Base-by-base conservation (phyloP, 352 stramenopile genomes). In the Globisporangium radiosum region DNA sequence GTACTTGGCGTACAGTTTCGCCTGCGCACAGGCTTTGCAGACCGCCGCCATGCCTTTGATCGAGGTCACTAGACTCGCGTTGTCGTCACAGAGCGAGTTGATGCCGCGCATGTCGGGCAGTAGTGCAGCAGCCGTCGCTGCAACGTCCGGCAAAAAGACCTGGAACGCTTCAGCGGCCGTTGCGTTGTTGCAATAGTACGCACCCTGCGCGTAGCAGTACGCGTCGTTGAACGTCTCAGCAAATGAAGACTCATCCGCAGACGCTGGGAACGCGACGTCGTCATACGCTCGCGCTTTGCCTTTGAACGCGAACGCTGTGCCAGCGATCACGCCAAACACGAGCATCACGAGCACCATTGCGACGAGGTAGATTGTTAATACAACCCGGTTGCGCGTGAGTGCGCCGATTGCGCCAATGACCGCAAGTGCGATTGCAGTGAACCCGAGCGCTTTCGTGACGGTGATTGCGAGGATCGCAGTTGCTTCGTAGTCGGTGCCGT, bases 131-230 rank as follows among this genome's bases (percentile, higher is more conserved):
- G 76, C 57, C 8, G 63, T 60, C 6, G 68, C 62, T 4, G 70
- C 72, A 6, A 78, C 71, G 13, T 70, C 72, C 0, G 85, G 79
- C 52, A 89, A 65, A 50, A 94, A 94, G 7, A 81, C 75, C 42
- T 72, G 55, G 54, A 88, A 72, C 7, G 81, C 60, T 40, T 88
- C 75, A 40, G 70, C 57, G 1, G 79, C 71, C n/a, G 71, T 86
- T 37, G 82, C 82, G 43, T 85, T 81, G 67, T 92, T 95, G 67
- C 85, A 95, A 52, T 85, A 87, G 62, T 88, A 91, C 48, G 85
- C 85, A 33, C 82, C 83, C 49, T 93, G 81, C 0, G 81, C 81
- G 60, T 89, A 95, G 70, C 85, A 95, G 63, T 95, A 95, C 52
- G 83, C 70, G 54, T 92, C 66, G 53, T 92, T 92, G 47, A 95